Conservation (phyloP, 768 basidiomycete species). For the Butyriboletus loyo region DNA sequence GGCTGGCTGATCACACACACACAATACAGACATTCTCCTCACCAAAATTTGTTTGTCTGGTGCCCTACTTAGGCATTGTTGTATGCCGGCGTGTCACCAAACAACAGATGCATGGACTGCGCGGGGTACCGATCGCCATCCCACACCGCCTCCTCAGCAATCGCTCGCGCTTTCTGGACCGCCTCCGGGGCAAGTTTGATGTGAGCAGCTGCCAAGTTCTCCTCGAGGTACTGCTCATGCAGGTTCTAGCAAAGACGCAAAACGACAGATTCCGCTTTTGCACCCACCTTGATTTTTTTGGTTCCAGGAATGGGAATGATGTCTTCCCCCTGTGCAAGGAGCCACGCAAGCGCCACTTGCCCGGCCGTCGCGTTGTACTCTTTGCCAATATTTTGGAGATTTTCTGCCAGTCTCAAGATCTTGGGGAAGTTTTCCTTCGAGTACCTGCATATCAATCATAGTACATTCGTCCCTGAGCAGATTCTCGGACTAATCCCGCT, state of each 20-base stretch:
- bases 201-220: constrained; percentile 39
- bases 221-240: constrained; percentile 37
- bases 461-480: not conserved
- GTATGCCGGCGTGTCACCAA: constrained; percentile 20
- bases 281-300: constrained; percentile 31
- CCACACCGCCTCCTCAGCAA: constrained; percentile 32
- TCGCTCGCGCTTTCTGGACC: constrained; percentile 33
- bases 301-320: constrained; percentile 43
- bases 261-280: not conserved
- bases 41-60: too few species aligned
- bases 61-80: not conserved
- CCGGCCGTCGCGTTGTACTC: constrained; percentile 36
- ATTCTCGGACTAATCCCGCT: constrained; percentile 3
- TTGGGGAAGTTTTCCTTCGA: constrained; percentile 45
- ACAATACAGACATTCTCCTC: not conserved
- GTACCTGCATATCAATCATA: constrained; percentile 16
- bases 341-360: constrained; percentile 41
- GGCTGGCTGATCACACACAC: not conserved
- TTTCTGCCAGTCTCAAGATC: constrained; percentile 38
- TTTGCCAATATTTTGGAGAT: constrained; percentile 32
- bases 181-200: constrained; percentile 38
- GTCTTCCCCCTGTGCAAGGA: constrained; percentile 37
- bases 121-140: constrained; percentile 29
- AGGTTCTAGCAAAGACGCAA: not conserved
- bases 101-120: constrained; percentile 1